Evolutionary conservation across 495 filamentous ascomycete genomes (phyloP).

Genomic region (Hypoxylon fragiforme): DNA sequence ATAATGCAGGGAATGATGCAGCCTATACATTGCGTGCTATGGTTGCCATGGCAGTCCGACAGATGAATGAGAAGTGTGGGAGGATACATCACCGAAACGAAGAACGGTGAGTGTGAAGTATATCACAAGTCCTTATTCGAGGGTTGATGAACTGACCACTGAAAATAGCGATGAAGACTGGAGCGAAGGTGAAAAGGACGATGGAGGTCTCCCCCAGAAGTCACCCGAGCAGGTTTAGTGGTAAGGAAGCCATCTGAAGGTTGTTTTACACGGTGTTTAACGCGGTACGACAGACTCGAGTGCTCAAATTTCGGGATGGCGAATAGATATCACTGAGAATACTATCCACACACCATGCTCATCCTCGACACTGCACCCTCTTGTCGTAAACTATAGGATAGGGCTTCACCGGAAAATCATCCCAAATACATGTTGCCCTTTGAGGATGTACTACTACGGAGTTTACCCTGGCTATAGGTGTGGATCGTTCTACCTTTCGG

Average conservation of each 20-base stretch:
- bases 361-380: too few relatives aligned
- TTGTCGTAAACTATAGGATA: too few relatives aligned
- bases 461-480: too few relatives aligned
- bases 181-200: constrained; percentile 35
- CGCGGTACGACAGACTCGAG: background rate
- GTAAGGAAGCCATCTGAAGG: background rate
- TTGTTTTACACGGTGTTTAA: background rate
- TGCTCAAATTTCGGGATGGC: background rate
- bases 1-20: constrained; percentile 97
- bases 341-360: too few relatives aligned
- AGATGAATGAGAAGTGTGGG: constrained; percentile 14
- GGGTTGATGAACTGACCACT: constrained; percentile 7
- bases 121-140: constrained; percentile 9
- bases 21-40: constrained; percentile 78
- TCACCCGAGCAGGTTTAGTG: background rate
- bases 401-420: too few relatives aligned
- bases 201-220: constrained; percentile 29
- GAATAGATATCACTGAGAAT: background rate
- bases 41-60: constrained; percentile 64
- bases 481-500: too few relatives aligned
- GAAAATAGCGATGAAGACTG: constrained; percentile 20
- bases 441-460: too few relatives aligned
- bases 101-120: constrained; percentile 1
- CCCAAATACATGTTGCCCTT: too few relatives aligned
- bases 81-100: too few relatives aligned